Conservation (phyloP, 108 stramenopile species). For the Nitzschia sp. region DNA sequence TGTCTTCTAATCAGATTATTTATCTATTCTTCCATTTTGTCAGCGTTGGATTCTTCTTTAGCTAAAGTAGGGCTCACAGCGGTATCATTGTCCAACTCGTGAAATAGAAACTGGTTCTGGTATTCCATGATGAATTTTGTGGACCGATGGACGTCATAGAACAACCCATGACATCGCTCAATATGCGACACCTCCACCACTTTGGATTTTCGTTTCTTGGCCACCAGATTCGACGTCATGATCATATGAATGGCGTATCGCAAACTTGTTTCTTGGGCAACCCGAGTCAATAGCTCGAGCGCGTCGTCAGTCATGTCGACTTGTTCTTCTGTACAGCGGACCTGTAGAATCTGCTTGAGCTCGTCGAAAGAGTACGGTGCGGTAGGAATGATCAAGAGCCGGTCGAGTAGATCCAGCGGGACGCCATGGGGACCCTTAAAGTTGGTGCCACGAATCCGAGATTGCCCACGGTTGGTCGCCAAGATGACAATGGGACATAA, state of each 20-base stretch:
- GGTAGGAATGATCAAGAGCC: constrained; percentile 97
- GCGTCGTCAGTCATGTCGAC: constrained; percentile 97
- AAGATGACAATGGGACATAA: constrained; percentile 96
- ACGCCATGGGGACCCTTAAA: constrained; percentile 97
- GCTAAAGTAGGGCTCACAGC: neutral
- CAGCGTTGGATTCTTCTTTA: constrained; percentile 12
- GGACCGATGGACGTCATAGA: constrained; percentile 97
- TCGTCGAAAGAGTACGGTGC: constrained; percentile 91
- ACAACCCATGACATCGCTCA: constrained; percentile 89
- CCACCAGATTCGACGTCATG: constrained; percentile 87
- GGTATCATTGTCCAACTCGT: constrained; percentile 51
- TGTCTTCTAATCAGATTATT: too few species aligned
- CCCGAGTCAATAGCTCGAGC: constrained; percentile 93
- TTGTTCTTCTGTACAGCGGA: constrained; percentile 95
- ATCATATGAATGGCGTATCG: constrained; percentile 99
- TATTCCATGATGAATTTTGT: constrained; percentile 99
- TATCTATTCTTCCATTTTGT: constrained; percentile 38
- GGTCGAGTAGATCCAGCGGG: constrained; percentile 95
- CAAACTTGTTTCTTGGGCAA: constrained; percentile 95
- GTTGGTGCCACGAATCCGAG: constrained; percentile 93
- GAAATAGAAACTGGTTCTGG: constrained; percentile 94
- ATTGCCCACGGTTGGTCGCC: constrained; percentile 97
- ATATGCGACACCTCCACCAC: constrained; percentile 89
- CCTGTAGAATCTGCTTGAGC: constrained; percentile 78
- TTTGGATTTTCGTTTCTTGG: constrained; percentile 87